Conservation (phyloP, 345 rosid species). For the Citrus trifoliata region DNA sequence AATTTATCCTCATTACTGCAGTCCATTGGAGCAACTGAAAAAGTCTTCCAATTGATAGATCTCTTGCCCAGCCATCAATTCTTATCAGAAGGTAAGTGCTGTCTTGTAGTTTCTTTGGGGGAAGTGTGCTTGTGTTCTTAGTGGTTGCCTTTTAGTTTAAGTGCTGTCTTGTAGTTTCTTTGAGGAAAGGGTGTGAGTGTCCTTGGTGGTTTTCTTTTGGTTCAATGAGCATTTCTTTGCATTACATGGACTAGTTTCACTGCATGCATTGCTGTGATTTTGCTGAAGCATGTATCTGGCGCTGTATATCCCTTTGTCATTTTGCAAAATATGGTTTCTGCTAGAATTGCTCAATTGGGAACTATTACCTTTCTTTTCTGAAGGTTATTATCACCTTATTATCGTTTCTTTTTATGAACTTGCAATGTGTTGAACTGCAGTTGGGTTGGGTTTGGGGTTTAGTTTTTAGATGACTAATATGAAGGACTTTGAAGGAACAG, state of each 20-base stretch:
- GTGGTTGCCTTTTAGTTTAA: slow-evolving; percentile 9
- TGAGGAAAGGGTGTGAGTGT: neutral
- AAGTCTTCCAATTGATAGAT: slow-evolving; percentile 40
- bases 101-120: neutral
- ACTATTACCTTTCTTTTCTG: neutral
- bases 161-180: neutral
- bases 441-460: neutral
- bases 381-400: neutral
- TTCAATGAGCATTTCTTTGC: neutral
- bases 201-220: neutral
- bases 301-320: neutral
- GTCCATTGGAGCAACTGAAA: slow-evolving; percentile 50
- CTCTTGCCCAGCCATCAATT: slow-evolving; percentile 34
- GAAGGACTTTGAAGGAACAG: neutral
- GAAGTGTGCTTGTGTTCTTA: neutral
- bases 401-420: neutral
- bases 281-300: neutral
- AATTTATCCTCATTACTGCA: slow-evolving; percentile 34
- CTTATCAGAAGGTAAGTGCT: slow-evolving; percentile 34
- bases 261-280: neutral
- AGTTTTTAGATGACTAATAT: neutral
- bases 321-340: neutral
- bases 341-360: neutral
- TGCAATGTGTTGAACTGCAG: neutral
- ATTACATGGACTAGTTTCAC: slow-evolving; percentile 3